phyloP scores from a whole-genome alignment of 768 basidiomycete species.

The Boletus rubescentipes region DNA sequence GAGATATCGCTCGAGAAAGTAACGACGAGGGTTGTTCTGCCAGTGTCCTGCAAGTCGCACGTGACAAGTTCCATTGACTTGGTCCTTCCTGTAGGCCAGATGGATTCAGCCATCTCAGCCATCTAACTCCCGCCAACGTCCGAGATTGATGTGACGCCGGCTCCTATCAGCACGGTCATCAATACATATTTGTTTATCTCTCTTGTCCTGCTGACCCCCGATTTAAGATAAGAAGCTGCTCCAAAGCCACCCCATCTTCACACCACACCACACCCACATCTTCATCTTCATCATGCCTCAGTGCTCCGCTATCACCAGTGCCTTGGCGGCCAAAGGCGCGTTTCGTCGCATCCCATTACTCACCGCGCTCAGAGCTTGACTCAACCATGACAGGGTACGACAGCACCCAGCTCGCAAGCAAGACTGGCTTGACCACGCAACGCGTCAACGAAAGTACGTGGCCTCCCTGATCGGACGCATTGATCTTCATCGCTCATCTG shows the following conservation, averaged over 20 bases:
- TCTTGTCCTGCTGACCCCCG: conserved; percentile 9
- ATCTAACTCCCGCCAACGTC: too few species aligned
- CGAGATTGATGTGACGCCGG: too few species aligned
- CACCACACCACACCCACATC: conserved; percentile 28
- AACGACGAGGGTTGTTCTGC: too few species aligned
- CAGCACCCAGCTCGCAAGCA: conserved; percentile 41
- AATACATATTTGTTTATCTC: conserved; percentile 15
- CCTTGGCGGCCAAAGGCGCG: conserved; percentile 50
- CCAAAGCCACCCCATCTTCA: neutral
- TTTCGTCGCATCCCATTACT: neutral
- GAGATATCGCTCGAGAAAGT: too few species aligned
- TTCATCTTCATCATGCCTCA: conserved; percentile 43
- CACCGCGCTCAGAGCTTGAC: neutral
- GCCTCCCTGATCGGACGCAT: neutral
- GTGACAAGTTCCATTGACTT: too few species aligned
- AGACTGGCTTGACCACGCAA: conserved; percentile 41
- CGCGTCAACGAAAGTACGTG: conserved; percentile 56
- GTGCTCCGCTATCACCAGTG: conserved; percentile 58
- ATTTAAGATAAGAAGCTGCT: conserved; percentile 15
- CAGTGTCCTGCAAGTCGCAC: too few species aligned
- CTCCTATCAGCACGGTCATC: neutral
- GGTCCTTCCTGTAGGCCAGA: too few species aligned
- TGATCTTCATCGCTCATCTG: neutral
- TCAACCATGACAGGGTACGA: conserved; percentile 1
- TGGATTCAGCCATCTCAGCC: too few species aligned